Conservation (phyloP, 129 eudicot species). For the Artemisia annua region DNA sequence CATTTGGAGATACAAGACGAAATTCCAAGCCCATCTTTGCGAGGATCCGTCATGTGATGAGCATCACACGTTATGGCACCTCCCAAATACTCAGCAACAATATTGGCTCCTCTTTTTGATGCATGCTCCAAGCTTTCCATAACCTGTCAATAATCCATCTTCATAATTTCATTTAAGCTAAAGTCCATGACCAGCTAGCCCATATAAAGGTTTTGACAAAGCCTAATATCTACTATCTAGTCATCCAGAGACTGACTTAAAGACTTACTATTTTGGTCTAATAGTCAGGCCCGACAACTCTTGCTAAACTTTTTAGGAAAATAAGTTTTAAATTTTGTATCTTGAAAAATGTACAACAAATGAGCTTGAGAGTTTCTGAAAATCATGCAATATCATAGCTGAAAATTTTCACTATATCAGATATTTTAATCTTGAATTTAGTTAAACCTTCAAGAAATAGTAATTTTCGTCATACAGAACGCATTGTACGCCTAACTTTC, state of each 20-base stretch:
- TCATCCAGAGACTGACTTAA: neutral
- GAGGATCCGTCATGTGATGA: conserved; percentile 89
- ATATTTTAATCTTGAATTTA: neutral
- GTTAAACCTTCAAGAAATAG: neutral
- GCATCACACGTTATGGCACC: conserved; percentile 89
- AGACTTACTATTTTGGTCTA: neutral
- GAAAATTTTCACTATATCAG: neutral
- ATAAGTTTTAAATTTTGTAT: neutral
- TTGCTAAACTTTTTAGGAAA: neutral
- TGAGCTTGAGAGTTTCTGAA: neutral
- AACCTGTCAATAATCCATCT: conserved; percentile 34
- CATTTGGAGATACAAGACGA: conserved; percentile 74
- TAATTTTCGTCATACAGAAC: neutral
- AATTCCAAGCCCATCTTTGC: conserved; percentile 80
- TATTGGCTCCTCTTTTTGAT: conserved; percentile 64
- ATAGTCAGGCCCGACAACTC: neutral
- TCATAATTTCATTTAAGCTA: neutral
- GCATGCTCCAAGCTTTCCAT: conserved; percentile 93
- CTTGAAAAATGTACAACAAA: neutral
- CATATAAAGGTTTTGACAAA: neutral
- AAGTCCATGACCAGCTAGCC: neutral
- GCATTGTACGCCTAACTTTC: neutral
- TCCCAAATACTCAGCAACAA: conserved; percentile 75
- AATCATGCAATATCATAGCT: too few species aligned
- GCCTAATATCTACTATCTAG: neutral